phyloP scores from a whole-genome alignment of 768 basidiomycete species.

The Mrakia gelida region DNA sequence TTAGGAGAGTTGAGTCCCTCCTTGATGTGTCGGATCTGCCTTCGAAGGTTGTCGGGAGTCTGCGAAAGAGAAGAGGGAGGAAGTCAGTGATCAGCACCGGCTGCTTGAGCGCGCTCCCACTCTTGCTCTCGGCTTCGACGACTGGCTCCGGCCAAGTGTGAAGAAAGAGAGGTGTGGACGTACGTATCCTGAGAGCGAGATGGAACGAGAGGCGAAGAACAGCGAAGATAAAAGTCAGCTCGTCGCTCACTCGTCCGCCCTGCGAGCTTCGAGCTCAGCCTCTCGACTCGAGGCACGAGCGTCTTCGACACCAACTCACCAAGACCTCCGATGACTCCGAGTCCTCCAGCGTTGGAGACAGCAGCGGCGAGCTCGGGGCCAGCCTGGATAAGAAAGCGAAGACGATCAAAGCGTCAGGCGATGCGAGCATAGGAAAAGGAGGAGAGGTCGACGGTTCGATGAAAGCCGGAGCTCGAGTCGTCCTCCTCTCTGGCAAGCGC shows the following conservation, averaged over 20 bases:
- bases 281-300: too few relatives aligned
- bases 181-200: conserved; percentile 54
- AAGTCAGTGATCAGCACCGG: background rate
- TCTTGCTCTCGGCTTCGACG: too few relatives aligned
- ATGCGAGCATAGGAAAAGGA: background rate
- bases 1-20: conserved; percentile 53
- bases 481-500: background rate
- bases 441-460: background rate
- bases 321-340: conserved; percentile 83
- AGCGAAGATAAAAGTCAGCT: conserved; percentile 12
- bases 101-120: too few relatives aligned
- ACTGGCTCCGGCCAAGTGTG: too few relatives aligned
- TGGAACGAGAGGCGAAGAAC: background rate
- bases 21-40: conserved; percentile 68
- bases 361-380: conserved; percentile 82
- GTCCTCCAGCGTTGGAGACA: conserved; percentile 86
- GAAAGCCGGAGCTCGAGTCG: background rate
- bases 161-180: background rate
- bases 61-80: conserved; percentile 44
- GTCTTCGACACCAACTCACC: conserved; percentile 25
- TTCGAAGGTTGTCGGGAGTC: conserved; percentile 71
- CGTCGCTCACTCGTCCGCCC: too few relatives aligned
- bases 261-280: too few relatives aligned
- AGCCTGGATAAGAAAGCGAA: background rate
- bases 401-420: background rate